Evolutionary conservation across 106 monocot species (phyloP).

Genomic region (Agapanthus africanus): DNA sequence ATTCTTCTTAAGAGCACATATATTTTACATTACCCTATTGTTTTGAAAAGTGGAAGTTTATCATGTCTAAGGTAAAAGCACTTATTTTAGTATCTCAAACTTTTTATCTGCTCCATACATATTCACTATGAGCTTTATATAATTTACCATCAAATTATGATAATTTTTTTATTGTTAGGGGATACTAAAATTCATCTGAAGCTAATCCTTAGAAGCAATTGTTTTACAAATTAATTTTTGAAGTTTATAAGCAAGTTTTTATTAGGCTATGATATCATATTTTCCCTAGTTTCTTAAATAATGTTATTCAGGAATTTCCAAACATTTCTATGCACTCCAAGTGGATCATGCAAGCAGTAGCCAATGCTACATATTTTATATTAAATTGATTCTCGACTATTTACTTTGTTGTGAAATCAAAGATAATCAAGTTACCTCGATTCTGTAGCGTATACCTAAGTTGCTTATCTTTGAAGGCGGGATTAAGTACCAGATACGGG

Average conservation of each 20-base stretch:
- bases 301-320: background rate
- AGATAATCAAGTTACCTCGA: background rate
- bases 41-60: background rate
- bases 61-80: background rate
- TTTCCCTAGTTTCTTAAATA: background rate
- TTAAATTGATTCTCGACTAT: no score
- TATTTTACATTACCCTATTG: background rate
- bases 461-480: slow-evolving; percentile 38
- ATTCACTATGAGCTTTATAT: no score
- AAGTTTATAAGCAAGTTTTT: background rate
- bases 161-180: no score
- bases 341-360: background rate
- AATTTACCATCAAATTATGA: no score
- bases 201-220: no score
- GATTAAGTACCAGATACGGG: slow-evolving; percentile 74
- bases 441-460: slow-evolving; percentile 5
- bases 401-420: no score
- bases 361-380: background rate
- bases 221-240: no score
- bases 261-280: background rate
- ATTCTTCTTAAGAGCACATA: background rate
- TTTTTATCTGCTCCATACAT: no score
- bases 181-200: no score
- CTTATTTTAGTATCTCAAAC: no score
- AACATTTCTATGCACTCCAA: background rate